Evolutionary conservation across 352 stramenopile species (phyloP), one percentile per base, ranked within the genome.

Genomic region (Globisporangium paddicum): DNA sequence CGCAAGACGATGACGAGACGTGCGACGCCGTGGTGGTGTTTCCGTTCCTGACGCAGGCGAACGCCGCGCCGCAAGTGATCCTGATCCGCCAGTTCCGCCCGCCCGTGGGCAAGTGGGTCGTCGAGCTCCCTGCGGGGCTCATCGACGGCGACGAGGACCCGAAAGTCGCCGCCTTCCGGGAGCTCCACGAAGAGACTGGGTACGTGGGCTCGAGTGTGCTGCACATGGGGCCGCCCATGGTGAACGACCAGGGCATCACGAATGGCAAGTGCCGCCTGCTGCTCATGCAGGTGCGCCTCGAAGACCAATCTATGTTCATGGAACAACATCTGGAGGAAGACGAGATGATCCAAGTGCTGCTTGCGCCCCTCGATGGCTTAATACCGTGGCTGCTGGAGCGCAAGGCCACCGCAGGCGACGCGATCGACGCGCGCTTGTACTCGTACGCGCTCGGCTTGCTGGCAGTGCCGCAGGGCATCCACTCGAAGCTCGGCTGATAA

Each of bases 81-180:
- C 65, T 96, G 40, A 95, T 98, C 54, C 81, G 88, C 34, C 93
- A 98, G 66, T 98, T 95, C 63, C 86, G 93, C 14, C 91, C 91
- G 18, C 84, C 91, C 3, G 78, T 90, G 5, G 80, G 80, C 49
- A 75, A 82, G 42, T 95, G 82, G 70, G 93, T 94, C 23, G 64
- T 98, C 42, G 91, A 98, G 69, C 77, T 98, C 16, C 91, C 91
- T 1, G 90, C 91, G 10, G 90, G 93, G 14, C 78, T 98, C 23
- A 97, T 98, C 64, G 93, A 98, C 64, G 64, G 63, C 18, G 71
- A 77, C 10, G 90, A 98, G 60, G 75, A 75, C 1, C 73, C 84
- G 0, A 86, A 87, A 52, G 44, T 67, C 26, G 88, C 91, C 1
- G 93, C 90, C 6, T 64, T 83, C 26, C 66, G 90, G 6, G 90